These are phyloP conservation scores for Stagonosporopsis chrysanthemi DNA, from an alignment of 2,329 filamentous ascomycete genomes.

Conservation along the genomic window DNA sequence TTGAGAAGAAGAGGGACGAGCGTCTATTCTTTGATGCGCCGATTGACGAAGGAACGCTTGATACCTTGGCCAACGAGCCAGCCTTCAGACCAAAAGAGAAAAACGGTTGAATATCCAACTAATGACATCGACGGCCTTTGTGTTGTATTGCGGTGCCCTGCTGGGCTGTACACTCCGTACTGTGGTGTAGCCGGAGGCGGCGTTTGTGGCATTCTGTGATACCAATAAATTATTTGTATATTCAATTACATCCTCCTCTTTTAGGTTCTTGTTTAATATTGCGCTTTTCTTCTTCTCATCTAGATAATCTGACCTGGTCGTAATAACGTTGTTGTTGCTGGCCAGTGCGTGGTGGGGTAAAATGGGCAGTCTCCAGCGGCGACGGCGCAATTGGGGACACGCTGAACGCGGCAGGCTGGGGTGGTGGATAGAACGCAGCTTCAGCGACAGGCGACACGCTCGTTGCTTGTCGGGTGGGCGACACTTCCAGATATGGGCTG, in stretches of 20 bases:
- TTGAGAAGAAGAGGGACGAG: conserved; percentile 17
- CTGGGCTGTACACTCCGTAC: neutral
- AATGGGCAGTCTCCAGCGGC: conserved; percentile 18
- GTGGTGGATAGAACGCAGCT: neutral
- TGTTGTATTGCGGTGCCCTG: neutral
- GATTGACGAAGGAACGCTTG: neutral
- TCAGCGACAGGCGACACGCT: conserved; percentile 4
- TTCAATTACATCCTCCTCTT: neutral
- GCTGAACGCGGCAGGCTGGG: conserved; percentile 10
- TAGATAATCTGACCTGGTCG: neutral
- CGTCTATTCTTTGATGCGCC: conserved; percentile 15
- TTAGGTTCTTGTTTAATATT: neutral
- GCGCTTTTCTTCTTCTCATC: neutral
- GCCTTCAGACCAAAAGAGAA: neutral
- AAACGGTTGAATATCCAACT: neutral
- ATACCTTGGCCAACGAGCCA: neutral
- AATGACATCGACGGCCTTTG: neutral
- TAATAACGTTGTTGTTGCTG: conserved; percentile 17
- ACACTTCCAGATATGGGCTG: conserved; percentile 8
- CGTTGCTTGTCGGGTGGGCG: conserved; percentile 1
- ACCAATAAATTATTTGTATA: conserved; percentile 8
- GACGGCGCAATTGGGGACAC: conserved; percentile 23
- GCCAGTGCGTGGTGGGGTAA: conserved; percentile 11
- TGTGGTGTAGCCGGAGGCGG: neutral
- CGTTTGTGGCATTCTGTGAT: conserved; percentile 5